Percentiles rank a stretch among this genome's conserved stretches.
Conservation (phyloP, 129 eudicot species). For the Ambrosia artemisiifolia region DNA sequence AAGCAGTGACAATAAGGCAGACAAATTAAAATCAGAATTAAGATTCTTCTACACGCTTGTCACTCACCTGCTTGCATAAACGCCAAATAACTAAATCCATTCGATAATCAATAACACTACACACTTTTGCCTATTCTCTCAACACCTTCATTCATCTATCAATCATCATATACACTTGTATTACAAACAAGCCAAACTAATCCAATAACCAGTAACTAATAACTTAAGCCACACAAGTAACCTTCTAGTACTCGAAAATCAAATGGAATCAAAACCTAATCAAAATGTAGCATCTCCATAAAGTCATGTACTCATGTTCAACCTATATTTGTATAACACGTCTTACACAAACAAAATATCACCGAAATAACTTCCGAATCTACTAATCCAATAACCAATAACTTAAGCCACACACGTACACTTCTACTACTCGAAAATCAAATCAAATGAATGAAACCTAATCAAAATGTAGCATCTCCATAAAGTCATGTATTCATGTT, state of each 20-base stretch:
- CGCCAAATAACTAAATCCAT: slow-evolving; percentile 1
- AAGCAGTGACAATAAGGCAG: no score
- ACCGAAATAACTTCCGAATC: no score
- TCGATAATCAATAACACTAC: background rate
- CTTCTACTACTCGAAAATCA: no score
- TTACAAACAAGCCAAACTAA: background rate
- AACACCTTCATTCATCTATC: background rate
- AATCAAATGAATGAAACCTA: no score
- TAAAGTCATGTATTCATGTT: background rate
- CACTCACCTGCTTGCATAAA: slow-evolving; percentile 7
- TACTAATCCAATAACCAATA: no score
- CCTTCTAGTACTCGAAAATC: background rate
- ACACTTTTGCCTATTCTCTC: background rate
- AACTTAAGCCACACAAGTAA: background rate
- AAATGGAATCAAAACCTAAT: background rate
- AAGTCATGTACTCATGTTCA: background rate
- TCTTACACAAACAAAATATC: no score
- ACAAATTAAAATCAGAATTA: no score
- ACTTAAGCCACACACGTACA: no score
- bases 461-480: no score
- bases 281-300: background rate
- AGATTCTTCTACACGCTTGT: background rate
- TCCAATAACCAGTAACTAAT: background rate
- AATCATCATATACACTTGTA: background rate
- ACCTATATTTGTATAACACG: background rate